Percentiles rank a stretch among this genome's conserved stretches.
phyloP scores from a whole-genome alignment of 257 asterid genomes.

The Capsicum baccatum region DNA sequence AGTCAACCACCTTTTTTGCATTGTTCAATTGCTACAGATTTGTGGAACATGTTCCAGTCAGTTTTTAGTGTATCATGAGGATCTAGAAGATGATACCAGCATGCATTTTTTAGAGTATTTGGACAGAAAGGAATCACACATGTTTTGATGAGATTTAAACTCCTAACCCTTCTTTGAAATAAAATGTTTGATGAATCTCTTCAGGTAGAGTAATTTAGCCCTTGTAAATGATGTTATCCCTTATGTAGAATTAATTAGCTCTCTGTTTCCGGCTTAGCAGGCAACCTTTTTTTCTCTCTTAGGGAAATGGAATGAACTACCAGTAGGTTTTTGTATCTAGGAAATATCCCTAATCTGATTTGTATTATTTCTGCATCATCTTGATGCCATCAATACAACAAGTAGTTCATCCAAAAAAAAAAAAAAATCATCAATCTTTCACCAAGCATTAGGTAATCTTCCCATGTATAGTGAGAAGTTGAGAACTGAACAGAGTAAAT shows the following conservation, averaged over 20 bases:
- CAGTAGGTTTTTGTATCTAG: not conserved
- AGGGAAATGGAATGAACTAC: not conserved
- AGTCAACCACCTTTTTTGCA: not conserved
- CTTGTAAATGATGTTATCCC: not conserved
- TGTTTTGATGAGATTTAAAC: not conserved
- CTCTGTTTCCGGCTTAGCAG: not conserved
- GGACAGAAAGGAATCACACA: not conserved
- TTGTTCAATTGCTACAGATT: not conserved
- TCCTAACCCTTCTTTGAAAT: constrained; percentile 5
- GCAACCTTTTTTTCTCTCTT: not conserved
- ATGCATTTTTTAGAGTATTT: constrained; percentile 2
- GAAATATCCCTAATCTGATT: not conserved
- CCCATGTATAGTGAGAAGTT: not conserved
- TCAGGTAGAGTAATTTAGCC: not conserved
- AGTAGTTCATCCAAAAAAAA: not conserved
- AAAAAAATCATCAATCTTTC: not conserved
- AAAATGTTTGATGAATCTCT: not conserved
- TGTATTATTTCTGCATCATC: not conserved
- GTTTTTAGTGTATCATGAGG: not conserved
- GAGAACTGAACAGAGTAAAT: not conserved
- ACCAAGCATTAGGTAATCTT: constrained; percentile 15
- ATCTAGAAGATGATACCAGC: not conserved
- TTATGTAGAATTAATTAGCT: not conserved
- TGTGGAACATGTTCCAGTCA: constrained; percentile 12
- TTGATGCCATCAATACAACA: not conserved